Conservation (phyloP, 2,329 filamentous ascomycete genomes). For the Colletotrichum coccodes region DNA sequence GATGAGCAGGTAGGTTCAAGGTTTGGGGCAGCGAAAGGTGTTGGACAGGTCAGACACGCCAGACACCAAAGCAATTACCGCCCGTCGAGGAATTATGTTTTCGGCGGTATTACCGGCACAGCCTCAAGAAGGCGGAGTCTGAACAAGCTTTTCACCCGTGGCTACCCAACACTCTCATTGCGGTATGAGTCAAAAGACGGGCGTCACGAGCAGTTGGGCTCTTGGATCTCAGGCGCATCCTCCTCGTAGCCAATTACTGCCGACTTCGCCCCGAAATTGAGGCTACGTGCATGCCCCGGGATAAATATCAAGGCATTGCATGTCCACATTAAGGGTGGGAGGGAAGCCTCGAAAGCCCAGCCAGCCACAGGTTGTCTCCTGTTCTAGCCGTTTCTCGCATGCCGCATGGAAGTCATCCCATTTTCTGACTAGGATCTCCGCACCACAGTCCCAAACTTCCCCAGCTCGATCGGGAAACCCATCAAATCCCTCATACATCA, state of each 20-base stretch:
- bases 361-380: not conserved
- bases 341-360: not conserved
- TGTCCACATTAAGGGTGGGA: no score
- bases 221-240: not conserved
- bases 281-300: not conserved
- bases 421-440: not conserved
- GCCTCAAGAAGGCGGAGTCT: not conserved
- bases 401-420: conserved; percentile 9
- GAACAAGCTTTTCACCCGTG: not conserved
- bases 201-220: not conserved
- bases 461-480: not conserved
- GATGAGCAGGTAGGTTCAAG: not conserved
- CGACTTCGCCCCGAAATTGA: not conserved
- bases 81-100: not conserved
- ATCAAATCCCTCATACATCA: conserved; percentile 17
- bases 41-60: not conserved
- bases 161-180: not conserved
- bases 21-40: not conserved
- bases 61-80: no score
- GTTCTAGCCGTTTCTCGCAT: conserved; percentile 14
- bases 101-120: not conserved
- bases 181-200: not conserved
- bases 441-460: not conserved
- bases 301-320: not conserved
- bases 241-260: no score